Evolutionary conservation across 2,329 filamentous ascomycete species (phyloP), one percentile per base, ranked within the genome.

Genomic region (Exophiala aquamarina): DNA sequence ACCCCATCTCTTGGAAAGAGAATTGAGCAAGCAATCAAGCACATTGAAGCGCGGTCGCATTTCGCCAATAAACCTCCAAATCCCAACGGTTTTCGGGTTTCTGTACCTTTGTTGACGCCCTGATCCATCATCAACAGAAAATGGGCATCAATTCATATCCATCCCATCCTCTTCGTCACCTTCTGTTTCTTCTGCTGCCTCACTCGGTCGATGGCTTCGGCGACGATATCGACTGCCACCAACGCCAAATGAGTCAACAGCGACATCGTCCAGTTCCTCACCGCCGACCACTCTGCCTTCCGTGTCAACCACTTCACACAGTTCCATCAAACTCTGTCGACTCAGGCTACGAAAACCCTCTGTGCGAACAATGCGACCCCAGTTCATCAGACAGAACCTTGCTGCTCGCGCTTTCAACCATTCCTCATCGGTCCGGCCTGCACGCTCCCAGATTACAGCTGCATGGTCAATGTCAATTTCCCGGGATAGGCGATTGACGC

Each of bases 401-500:
- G 91, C 91, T 0, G 93, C 89, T 43, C 92, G 84, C 59, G 88
- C 87, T 65, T 90, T 88, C 31, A 98, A 78, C 90, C 91, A 96
- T 43, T 95, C 89, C 68, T 98, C 93, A 59, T 85, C 88, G 13
- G 93, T 92, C 11, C 92, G 82, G 6, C 86, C 87, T 2, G 93
- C 90, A 56, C 90, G 89, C 67, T 97, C 91, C 90, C 94, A 98
- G 47, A 95, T 91, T 58, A 94, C 86, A 55, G 93, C 95, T 2
- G 92, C 92, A 63, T 96, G 90, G 50, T 95, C 89, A 31, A 97
- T 86, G 63, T 97, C 92, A 3, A 98, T 79, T 63, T 98, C 93
- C 52, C 89, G 87, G 46, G 87, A 86, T 3, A 98, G 78, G 7
- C 93, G 82, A 64, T 95, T 92, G 44, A 97, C 87, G 65, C 92